Base-by-base conservation (phyloP, 2,329 filamentous ascomycete species). In the Pyrenochaeta sp. region DNA sequence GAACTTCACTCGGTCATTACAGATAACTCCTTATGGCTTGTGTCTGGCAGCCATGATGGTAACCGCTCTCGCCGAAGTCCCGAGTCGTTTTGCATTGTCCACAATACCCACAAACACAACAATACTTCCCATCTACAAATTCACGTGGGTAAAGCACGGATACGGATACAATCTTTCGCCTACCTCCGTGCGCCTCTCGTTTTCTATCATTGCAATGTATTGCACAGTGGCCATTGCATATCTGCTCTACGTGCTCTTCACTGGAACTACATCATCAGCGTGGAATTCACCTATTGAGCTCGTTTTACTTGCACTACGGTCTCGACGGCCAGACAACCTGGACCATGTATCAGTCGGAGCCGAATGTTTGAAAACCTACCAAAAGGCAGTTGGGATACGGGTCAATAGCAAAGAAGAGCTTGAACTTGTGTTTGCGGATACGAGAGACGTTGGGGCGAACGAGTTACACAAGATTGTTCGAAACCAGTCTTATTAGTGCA, bases 271-370 rank as follows among this genome's bases (percentile, higher is more conserved):
- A 15, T 63, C 57, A 0, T 56, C 56, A 4, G 56, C 61, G 7
- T 64, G 59, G 63, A 47, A 53, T 18, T 60, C 57, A 0, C 47
- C 53, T 7, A 52, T 45, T 2, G 61, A 63, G 32, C 41, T 63
- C 2, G 37, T 63, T 2, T 12, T 51, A 7, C 54, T 64, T 3
- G 63, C 63, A 2, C 37, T 66, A 10, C 56, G 60, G 31, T 63
- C 61, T 2, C 54, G 47, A n/a, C 39, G 33, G 14, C 54, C 54
- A 4, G 49, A 53, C 3, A n/a, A 48, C 27, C 23, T 55, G 5
- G 51, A 51, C 4, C 41, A 60, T 20, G 29, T 46, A 7, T 48
- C 45, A 2, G 60, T 56, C 20, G 53, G 63, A 10, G 20, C 62
- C 2, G 40, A 58, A 14, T 55, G 52, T 0, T 39, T 62, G 21